Evolutionary conservation across 176 grass and related monocot genomes (phyloP), one percentile per base, ranked within the genome.

Genomic region (Aegilops tauschii): DNA sequence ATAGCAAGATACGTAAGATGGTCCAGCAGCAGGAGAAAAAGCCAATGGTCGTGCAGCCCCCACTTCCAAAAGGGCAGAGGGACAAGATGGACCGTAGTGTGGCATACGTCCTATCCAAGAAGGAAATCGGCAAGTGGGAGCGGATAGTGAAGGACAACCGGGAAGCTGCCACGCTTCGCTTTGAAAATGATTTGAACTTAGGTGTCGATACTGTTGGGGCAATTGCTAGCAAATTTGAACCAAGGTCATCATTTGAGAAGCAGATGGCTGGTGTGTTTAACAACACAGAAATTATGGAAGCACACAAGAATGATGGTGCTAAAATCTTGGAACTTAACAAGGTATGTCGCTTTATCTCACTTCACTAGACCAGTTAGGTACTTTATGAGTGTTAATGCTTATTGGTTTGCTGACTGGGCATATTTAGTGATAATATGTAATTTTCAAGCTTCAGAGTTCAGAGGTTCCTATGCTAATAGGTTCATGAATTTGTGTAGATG

Each of bases 281-380:
- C 39, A 86, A 81, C 65, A 76, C 79, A 28, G 92, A 93, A 85
- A 79, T 98, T 45, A 84, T 87, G 29, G 90, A 94, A 54, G 97
- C 97, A 72, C 83, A 98, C 88, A 89, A 90, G 56, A 94, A 98
- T 3, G 94, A 98, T 6, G 97, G 97, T 75, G 92, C 90, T 14
- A 98, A 83, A 96, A 90, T 98, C 42, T 65, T 98, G 37, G 94
- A 98, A 88, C 90, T 98, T 73, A 98, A 98, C 83, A 91, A 94
- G 92, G 96, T 98, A 90, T 35, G 25, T 81, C 36, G 45, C 44
- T 18, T 87, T 42, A 45, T 83, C 58, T 70, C 9, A 39, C 28
- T 83, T 13, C 17, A 73, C 39, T 49, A 25, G 6, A 86, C 80
- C 23, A 58, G 25, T 31, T 83, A 80, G 39, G 31, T 27, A 54